phyloP scores from a whole-genome alignment of 805 yeast species.

The Candida methanosorbosa region DNA sequence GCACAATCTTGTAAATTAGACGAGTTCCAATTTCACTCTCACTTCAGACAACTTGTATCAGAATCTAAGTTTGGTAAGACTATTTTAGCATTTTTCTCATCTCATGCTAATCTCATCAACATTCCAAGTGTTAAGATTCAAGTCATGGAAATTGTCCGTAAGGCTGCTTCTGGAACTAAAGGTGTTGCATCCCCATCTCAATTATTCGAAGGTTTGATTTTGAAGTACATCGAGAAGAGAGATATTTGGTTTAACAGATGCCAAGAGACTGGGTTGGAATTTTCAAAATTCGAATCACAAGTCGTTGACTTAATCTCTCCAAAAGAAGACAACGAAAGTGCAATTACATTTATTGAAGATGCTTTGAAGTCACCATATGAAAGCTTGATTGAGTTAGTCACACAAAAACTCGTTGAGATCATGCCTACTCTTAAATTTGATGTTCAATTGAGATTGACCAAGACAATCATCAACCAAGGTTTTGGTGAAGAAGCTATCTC shows the following conservation, averaged over 20 bases:
- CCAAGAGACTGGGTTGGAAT: slow-evolving; percentile 38
- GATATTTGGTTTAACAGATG: slow-evolving; percentile 34
- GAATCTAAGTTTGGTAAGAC: slow-evolving; percentile 52
- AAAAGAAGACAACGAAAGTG: slow-evolving; percentile 48
- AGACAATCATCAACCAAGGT: slow-evolving; percentile 48
- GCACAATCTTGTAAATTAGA: slow-evolving; percentile 42
- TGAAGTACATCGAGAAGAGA: slow-evolving; percentile 39
- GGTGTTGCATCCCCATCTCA: slow-evolving; percentile 37
- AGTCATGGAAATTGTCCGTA: slow-evolving; percentile 37
- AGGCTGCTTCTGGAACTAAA: slow-evolving; percentile 28
- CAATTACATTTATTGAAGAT: slow-evolving; percentile 51
- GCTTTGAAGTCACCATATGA: slow-evolving; percentile 39
- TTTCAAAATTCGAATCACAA: slow-evolving; percentile 45
- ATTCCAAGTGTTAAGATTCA: slow-evolving; percentile 49
- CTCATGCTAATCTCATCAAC: slow-evolving; percentile 49
- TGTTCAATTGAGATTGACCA: slow-evolving; percentile 46
- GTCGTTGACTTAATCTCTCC: slow-evolving; percentile 53
- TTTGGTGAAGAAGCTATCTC: slow-evolving; percentile 24
- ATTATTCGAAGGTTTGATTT: slow-evolving; percentile 37
- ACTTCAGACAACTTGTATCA: slow-evolving; percentile 25
- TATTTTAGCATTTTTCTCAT: slow-evolving; percentile 54
- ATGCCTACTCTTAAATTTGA: slow-evolving; percentile 52
- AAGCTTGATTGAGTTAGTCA: slow-evolving; percentile 37
- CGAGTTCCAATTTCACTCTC: slow-evolving; percentile 32
- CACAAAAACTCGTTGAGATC: slow-evolving; percentile 41